phyloP scores from a whole-genome alignment of 805 yeast species.

The Ogataea dorogensis region DNA sequence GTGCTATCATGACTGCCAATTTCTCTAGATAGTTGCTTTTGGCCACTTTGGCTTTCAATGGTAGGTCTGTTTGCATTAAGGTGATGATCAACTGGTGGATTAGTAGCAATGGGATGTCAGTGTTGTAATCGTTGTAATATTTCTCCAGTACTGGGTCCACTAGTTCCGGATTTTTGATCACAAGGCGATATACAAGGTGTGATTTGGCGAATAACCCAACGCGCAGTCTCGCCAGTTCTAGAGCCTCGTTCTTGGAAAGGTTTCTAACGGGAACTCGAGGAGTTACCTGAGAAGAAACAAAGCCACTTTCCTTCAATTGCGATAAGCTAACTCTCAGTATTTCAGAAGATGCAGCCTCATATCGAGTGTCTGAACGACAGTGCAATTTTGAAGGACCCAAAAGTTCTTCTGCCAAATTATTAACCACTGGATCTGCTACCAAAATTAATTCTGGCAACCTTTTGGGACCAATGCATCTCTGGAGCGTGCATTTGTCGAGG shows the following conservation, averaged over 20 bases:
- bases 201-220: conserved; percentile 22
- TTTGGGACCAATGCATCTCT: neutral
- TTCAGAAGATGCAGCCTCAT: conserved; percentile 6
- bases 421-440: conserved; percentile 6
- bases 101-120: conserved; percentile 24
- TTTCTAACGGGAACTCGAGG: neutral
- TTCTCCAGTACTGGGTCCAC: conserved; percentile 16
- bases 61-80: conserved; percentile 14
- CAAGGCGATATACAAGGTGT: conserved; percentile 18
- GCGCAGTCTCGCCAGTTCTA: conserved; percentile 13
- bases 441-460: neutral
- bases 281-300: neutral
- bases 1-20: conserved; percentile 20
- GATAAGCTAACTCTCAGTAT: conserved; percentile 9
- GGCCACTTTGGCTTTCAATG: conserved; percentile 21
- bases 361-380: neutral
- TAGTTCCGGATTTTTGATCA: conserved; percentile 16
- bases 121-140: conserved; percentile 22
- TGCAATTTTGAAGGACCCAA: conserved; percentile 1
- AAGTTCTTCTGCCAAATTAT: conserved; percentile 10
- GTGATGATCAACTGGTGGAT: conserved; percentile 30
- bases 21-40: conserved; percentile 24
- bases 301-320: conserved; percentile 9
- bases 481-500: conserved; percentile 7
- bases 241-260: conserved; percentile 3